These are phyloP conservation scores for Cryptomeria japonica DNA, from an alignment of 75 land plant genomes.

Conservation along the genomic window DNA sequence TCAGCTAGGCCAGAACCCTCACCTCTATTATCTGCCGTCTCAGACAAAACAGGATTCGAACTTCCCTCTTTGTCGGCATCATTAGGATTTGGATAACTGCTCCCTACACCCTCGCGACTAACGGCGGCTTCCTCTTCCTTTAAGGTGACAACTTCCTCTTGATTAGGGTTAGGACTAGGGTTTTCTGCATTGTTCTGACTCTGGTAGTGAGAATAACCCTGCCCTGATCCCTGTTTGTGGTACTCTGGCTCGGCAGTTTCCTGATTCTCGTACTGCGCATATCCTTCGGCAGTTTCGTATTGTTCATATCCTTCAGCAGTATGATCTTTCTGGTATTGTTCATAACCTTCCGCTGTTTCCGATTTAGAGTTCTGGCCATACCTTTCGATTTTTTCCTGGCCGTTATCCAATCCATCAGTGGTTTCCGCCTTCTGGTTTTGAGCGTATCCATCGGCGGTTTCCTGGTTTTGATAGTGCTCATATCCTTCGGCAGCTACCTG, in stretches of 20 bases:
- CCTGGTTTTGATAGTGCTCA: not conserved
- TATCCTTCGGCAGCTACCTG: not conserved
- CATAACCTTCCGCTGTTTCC: not conserved
- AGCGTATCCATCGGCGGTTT: not conserved
- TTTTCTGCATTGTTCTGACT: not conserved
- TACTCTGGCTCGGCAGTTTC: not conserved
- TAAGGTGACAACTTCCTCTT: not conserved
- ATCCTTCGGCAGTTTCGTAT: not conserved
- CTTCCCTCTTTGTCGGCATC: not conserved
- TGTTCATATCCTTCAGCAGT: not conserved
- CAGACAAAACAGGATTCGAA: not conserved
- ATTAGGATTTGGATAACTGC: not conserved
- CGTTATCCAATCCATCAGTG: not conserved
- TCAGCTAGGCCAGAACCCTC: slow-evolving; percentile 1
- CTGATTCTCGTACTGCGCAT: not conserved
- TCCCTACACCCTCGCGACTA: not conserved
- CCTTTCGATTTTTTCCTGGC: not conserved
- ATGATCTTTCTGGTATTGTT: not conserved
- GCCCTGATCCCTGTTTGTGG: not conserved
- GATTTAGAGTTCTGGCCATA: not conserved
- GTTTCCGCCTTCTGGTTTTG: not conserved
- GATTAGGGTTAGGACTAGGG: not conserved
- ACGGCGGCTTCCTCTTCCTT: not conserved
- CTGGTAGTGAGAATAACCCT: not conserved
- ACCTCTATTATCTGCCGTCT: not conserved